Evolutionary conservation across 805 yeast genomes (phyloP).

Genomic region (Saccharomycopsis amapae): DNA sequence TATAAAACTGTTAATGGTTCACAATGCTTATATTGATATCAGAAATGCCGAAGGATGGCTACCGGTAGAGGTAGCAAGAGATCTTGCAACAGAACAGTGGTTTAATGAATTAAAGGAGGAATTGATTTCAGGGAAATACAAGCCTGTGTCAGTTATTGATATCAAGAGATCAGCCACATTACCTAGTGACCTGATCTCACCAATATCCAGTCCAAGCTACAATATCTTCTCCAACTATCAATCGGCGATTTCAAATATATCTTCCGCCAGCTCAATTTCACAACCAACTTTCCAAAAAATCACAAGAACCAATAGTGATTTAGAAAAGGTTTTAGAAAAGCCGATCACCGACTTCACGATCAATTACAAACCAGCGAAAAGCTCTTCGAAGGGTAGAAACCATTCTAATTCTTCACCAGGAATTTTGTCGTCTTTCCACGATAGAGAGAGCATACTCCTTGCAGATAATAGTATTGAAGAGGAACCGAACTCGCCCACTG

Average conservation of each 20-base stretch:
- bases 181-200: neutral
- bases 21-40: constrained; percentile 41
- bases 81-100: constrained; percentile 42
- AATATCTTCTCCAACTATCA: neutral
- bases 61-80: constrained; percentile 53
- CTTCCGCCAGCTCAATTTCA: neutral
- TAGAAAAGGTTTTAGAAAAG: neutral
- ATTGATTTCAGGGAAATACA: constrained; percentile 17
- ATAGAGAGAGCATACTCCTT: neutral
- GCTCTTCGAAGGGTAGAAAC: neutral
- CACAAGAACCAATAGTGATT: neutral
- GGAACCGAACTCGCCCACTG: constrained; percentile 10
- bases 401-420: constrained; percentile 15
- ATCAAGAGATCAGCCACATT: constrained; percentile 6
- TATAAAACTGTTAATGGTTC: constrained; percentile 42
- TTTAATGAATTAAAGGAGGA: constrained; percentile 29
- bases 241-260: neutral
- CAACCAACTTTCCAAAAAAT: constrained; percentile 1
- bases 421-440: neutral
- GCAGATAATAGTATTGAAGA: constrained; percentile 8
- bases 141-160: neutral
- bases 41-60: constrained; percentile 57
- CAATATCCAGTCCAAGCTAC: neutral
- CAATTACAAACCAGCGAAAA: constrained; percentile 1
- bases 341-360: neutral